Evolutionary conservation across 768 basidiomycete species (phyloP).

Genomic region (Chalciporus pseudorubinellus): DNA sequence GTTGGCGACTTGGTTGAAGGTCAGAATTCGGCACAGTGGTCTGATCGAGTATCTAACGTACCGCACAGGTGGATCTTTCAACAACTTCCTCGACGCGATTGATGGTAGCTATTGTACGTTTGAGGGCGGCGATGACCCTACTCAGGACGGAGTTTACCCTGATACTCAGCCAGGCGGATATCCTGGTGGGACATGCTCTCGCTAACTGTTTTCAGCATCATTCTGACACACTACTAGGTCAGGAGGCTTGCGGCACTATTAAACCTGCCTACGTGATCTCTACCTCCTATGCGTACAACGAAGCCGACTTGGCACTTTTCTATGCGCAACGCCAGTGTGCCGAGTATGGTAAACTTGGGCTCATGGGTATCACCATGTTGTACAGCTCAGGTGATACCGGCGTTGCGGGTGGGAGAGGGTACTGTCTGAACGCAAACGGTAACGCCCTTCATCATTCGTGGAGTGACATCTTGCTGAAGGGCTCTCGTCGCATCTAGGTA

Average conservation of each 20-base stretch:
- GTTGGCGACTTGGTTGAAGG: conserved; percentile 38
- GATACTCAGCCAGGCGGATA: neutral
- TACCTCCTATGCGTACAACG: conserved; percentile 42
- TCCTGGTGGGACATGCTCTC: neutral
- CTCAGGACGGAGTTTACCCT: too few species aligned
- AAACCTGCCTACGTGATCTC: conserved; percentile 42
- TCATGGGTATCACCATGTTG: conserved; percentile 37
- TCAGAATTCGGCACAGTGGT: conserved; percentile 4
- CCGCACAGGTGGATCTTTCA: conserved; percentile 44
- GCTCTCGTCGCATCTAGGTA: conserved; percentile 3
- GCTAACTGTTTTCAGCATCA: neutral
- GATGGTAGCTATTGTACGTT: conserved; percentile 44
- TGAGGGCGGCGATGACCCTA: too few species aligned
- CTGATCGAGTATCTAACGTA: too few species aligned
- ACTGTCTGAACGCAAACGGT: conserved; percentile 34
- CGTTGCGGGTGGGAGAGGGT: conserved; percentile 27
- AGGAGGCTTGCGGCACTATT: conserved; percentile 36
- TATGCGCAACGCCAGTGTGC: conserved; percentile 42
- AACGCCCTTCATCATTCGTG: neutral
- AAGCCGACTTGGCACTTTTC: conserved; percentile 34
- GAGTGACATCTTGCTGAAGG: neutral
- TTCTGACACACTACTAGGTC: conserved; percentile 12
- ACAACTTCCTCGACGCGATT: conserved; percentile 45
- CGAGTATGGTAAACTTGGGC: conserved; percentile 46
- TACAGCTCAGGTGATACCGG: conserved; percentile 33